Percentiles rank a stretch among this genome's conserved stretches.
Conservation (phyloP, 2,329 filamentous ascomycete species). For the Coniochaeta sp. region DNA sequence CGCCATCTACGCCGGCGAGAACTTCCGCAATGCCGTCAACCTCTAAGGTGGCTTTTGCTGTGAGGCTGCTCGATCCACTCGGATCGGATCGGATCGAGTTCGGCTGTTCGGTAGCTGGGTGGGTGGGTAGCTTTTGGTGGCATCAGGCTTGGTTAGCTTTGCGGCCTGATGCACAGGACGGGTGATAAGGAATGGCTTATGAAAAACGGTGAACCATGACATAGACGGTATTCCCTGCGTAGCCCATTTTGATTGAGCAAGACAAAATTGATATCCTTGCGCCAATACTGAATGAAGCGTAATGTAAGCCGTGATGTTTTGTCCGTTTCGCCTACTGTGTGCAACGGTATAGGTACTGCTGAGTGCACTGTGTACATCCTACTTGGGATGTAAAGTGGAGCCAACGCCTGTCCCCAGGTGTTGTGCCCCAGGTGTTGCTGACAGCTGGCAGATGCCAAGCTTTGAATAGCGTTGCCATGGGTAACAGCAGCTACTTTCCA, state of each 20-base stretch:
- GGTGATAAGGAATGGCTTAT: background rate
- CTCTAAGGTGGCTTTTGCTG: constrained; percentile 68
- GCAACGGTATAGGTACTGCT: too few relatives aligned
- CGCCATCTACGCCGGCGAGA: constrained; percentile 83
- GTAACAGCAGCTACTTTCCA: background rate
- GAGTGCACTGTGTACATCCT: too few relatives aligned
- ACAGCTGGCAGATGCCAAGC: too few relatives aligned
- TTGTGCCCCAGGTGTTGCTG: too few relatives aligned
- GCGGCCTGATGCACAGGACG: background rate
- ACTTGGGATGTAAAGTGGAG: background rate
- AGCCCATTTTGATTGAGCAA: background rate
- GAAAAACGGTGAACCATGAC: background rate
- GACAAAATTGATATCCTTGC: constrained; percentile 1
- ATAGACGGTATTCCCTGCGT: background rate
- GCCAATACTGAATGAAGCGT: too few relatives aligned
- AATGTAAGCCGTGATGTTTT: too few relatives aligned
- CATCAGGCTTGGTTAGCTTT: background rate
- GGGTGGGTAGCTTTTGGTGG: too few relatives aligned
- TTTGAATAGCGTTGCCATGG: background rate
- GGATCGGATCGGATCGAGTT: constrained; percentile 8
- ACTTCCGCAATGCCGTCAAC: constrained; percentile 88
- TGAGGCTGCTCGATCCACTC: constrained; percentile 2
- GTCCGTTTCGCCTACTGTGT: too few relatives aligned
- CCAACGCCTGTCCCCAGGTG: background rate
- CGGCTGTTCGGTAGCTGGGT: background rate